Percentiles rank a stretch among this genome's conserved stretches.
Evolutionary conservation across 2,329 filamentous ascomycete genomes (phyloP).

Genomic region (Talaromyces rugulosus): DNA sequence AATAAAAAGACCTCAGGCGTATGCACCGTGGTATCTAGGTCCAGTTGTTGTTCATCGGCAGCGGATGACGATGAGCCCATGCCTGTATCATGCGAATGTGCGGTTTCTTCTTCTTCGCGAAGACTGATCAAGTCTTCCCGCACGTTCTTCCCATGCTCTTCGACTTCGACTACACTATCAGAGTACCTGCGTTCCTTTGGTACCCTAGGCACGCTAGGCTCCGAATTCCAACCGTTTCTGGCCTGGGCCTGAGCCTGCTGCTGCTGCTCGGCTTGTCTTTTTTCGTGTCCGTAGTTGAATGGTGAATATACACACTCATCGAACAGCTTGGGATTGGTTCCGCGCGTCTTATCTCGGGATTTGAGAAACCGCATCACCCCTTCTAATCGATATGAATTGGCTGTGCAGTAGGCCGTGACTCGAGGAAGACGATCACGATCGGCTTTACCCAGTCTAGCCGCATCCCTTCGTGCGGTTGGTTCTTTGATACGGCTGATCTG

Average conservation of each 20-base stretch:
- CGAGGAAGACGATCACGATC: conserved; percentile 81
- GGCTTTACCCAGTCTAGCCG: conserved; percentile 86
- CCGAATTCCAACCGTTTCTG: conserved; percentile 30
- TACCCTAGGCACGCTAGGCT: conserved; percentile 17
- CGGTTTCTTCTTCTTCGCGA: conserved; percentile 42
- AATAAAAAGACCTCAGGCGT: conserved; percentile 95
- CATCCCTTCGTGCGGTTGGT: conserved; percentile 85
- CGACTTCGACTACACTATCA: conserved; percentile 60
- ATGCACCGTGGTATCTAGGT: conserved; percentile 84
- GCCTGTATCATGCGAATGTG: conserved; percentile 26
- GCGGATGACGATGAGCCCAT: conserved; percentile 21
- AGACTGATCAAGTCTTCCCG: conserved; percentile 64
- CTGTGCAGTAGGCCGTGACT: conserved; percentile 95
- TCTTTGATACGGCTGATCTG: conserved; percentile 98
- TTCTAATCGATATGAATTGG: conserved; percentile 86
- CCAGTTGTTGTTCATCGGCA: conserved; percentile 42
- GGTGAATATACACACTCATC: conserved; percentile 98
- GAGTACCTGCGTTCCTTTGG: conserved; percentile 67
- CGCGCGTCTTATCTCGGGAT: conserved; percentile 69
- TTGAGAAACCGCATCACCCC: conserved; percentile 88
- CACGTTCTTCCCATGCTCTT: conserved; percentile 53
- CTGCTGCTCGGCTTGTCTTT: conserved; percentile 29
- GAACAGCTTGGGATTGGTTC: conserved; percentile 83
- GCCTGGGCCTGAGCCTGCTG: conserved; percentile 19
- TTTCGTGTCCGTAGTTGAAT: conserved; percentile 68